Base-by-base conservation (phyloP, 495 filamentous ascomycete species). In the Xanthoparmelia taractica region DNA sequence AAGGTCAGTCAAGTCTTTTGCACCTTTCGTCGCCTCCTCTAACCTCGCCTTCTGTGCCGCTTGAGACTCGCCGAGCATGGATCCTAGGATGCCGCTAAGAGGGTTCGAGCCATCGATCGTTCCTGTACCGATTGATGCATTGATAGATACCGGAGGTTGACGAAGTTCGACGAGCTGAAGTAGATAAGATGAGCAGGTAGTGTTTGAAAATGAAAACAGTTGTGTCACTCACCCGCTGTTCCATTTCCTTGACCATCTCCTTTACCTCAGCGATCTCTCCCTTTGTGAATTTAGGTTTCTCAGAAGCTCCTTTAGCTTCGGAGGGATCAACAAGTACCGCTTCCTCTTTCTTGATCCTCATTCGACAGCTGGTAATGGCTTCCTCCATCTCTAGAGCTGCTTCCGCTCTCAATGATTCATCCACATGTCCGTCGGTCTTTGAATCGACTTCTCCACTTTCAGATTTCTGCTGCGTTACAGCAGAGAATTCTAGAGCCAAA, bases 401-500 rank as follows among this genome's bases (percentile, higher is more conserved):
- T 67, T 92, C 89, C 61, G 85, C 83, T 66, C 91, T 82, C 73
- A 93, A 80, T 17, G 68, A 75, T 63, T 89, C 80, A 70, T 95
- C 89, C 8, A 87, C 76, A 8, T 73, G 64, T 47, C 73, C 65
- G 10, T 76, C 77, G 25, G 73, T 65, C 15, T 67, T 68, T 12
- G 67, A 67, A 13, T 71, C 67, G 12, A 67, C 64, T 25, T 75
- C 70, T 18, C 67, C 73, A 31, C 75, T 73, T 37, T 81, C 79
- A 41, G 83, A 81, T 34, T 79, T 74, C 18, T 80, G 79, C 45
- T 85, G 82, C 38, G 82, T 89, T n/a, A 91, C 82, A 0, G 90
- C 90, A 17, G 88, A 87, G 66, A 97, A 97, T 73, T 99, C 94
- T 25, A 97, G 83, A 1, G 94, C 95, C 48, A 99, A 85, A 2